Evolutionary conservation across 345 rosid genomes (phyloP).

Genomic region (rapeseed (Brassica napus)): Da-Ae NC_063446.1:24968501-24969000

Average conservation of each 20-base stretch:
- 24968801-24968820: slow-evolving; percentile 44
- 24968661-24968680: neutral
- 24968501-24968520: too few relatives aligned
- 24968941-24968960: slow-evolving; percentile 92
- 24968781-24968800: slow-evolving; percentile 96
- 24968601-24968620: too few relatives aligned
- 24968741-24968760: slow-evolving; percentile 85
- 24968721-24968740: slow-evolving; percentile 92
- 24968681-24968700: neutral
- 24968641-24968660: too few relatives aligned
- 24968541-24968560: too few relatives aligned
- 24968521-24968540: too few relatives aligned
- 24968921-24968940: slow-evolving; percentile 92
- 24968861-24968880: slow-evolving; percentile 5
- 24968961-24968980: slow-evolving; percentile 89
- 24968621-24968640: too few relatives aligned
- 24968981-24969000: neutral
- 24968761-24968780: slow-evolving; percentile 98
- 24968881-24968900: slow-evolving; percentile 73
- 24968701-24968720: neutral
- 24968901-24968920: slow-evolving; percentile 90
- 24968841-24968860: slow-evolving; percentile 33
- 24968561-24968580: too few relatives aligned
- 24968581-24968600: too few relatives aligned
- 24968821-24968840: neutral